phyloP scores from a whole-genome alignment of 805 yeast species.

The Lipomyces oligophaga region DNA sequence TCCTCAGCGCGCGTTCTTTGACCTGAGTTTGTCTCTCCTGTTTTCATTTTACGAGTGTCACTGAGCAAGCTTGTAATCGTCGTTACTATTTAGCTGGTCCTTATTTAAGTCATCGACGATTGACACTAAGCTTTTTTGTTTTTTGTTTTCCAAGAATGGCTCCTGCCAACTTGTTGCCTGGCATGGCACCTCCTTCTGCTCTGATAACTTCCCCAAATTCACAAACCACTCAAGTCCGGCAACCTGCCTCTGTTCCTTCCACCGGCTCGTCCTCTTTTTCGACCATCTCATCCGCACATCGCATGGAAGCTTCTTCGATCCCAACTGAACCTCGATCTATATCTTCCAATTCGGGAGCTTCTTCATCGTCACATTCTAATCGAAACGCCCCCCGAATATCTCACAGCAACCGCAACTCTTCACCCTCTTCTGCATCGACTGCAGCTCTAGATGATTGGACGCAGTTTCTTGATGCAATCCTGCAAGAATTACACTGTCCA shows the following conservation, averaged over 20 bases:
- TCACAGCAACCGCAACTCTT: constrained; percentile 2
- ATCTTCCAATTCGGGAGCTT: too few species aligned
- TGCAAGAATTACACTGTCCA: constrained; percentile 25
- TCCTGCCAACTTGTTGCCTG: constrained; percentile 11
- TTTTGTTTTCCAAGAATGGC: too few species aligned
- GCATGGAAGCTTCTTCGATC: background rate
- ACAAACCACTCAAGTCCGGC: background rate
- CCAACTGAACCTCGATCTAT: background rate
- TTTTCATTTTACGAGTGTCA: too few species aligned
- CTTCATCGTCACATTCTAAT: constrained; percentile 1
- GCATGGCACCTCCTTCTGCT: constrained; percentile 1
- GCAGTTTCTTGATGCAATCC: constrained; percentile 22
- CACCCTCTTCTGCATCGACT: constrained; percentile 17
- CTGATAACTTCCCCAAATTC: background rate
- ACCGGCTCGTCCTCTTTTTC: background rate
- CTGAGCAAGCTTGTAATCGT: too few species aligned
- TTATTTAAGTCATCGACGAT: too few species aligned
- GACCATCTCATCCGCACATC: background rate
- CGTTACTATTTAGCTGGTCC: too few species aligned
- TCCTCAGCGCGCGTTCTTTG: too few species aligned
- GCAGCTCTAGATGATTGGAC: constrained; percentile 24
- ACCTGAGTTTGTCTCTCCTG: too few species aligned
- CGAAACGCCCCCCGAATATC: background rate
- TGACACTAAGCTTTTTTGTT: too few species aligned
- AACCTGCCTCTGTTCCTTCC: background rate